phyloP scores from a whole-genome alignment of 1,139 yeast species.

The Blastobotrys persicus region DNA sequence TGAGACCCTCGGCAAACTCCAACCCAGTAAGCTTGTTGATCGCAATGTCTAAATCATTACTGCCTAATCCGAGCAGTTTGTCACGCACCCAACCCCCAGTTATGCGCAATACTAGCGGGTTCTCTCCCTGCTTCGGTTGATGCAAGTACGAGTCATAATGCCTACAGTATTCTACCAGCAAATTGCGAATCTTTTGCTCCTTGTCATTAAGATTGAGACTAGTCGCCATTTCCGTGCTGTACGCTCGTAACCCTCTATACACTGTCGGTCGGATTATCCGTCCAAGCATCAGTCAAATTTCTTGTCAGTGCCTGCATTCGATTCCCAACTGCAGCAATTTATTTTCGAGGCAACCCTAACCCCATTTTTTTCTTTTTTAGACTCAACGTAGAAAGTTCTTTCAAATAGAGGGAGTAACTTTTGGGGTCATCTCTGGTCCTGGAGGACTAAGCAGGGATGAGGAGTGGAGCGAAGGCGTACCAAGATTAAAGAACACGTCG shows the following conservation, averaged over 20 bases:
- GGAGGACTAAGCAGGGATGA: too few relatives aligned
- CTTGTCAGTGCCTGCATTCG: background rate
- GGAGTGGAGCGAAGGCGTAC: too few relatives aligned
- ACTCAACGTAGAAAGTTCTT: too few relatives aligned
- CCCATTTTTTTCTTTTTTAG: too few relatives aligned
- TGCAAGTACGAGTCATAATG: conserved; percentile 21
- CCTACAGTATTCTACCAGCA: conserved; percentile 39
- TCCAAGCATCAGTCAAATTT: background rate
- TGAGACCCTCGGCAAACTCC: conserved; percentile 70
- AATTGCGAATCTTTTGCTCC: conserved; percentile 48
- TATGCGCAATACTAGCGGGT: conserved; percentile 59
- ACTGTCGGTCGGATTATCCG: background rate
- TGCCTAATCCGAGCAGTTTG: conserved; percentile 71
- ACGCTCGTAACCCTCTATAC: background rate
- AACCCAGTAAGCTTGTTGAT: conserved; percentile 81
- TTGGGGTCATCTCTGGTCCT: too few relatives aligned
- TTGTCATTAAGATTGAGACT: conserved; percentile 44
- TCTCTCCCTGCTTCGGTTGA: conserved; percentile 15
- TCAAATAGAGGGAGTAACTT: too few relatives aligned
- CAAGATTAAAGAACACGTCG: too few relatives aligned
- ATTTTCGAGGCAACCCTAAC: background rate
- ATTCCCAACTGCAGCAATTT: background rate
- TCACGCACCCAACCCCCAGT: conserved; percentile 99
- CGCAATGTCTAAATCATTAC: conserved; percentile 91
- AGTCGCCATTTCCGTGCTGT: conserved; percentile 11